Evolutionary conservation across 2,329 filamentous ascomycete species (phyloP), one percentile per base, ranked within the genome.

Genomic region (Ascochyta fabae): DNA sequence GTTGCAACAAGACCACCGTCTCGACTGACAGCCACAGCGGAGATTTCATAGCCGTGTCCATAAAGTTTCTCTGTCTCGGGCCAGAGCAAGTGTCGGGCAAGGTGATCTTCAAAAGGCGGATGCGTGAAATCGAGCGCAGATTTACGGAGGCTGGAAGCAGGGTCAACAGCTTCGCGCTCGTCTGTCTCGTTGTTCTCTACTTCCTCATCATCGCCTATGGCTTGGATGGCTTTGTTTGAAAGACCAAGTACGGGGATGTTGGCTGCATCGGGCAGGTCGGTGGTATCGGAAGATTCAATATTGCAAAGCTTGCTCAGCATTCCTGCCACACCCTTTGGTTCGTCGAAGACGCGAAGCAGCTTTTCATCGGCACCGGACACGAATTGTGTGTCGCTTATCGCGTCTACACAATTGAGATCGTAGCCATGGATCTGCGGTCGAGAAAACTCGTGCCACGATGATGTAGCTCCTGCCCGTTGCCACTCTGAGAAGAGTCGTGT

Each of bases 401-500:
- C 84, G 69, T 92, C 90, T 60, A 98, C 88, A 74, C 95, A 98
- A 79, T 98, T 99, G 50, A 99, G 83, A 74, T 99, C 94, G 74
- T 99, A 99, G 34, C 95, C 95, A 73, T 99, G 95, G 62, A 99
- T 99, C 74, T 99, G 95, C 4, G 95, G 95, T 45, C 95, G 84
- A 1, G 93, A 89, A 80, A 98, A 92, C 75, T 99, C 95, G 75
- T 98, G 94, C 95, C 95, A 99, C 10, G 91, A 92, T 36, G 60
- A 51, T 12, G 43, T 1, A 5, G 23, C 4, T 4, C 65, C 68
- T 3, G 70, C 66, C 27, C 81, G 80, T 57, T 83, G 84, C 95
- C 94, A 98, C 68, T 87, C 80, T 1, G 91, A 89, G 73, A 94
- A 91, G 19, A 98, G 82, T 44, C 95, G 84, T 3, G 94, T 96